These are phyloP conservation scores for Trichomonascaceae sp. DNA, from an alignment of 1,139 yeast genomes.

Conservation along the genomic window DNA sequence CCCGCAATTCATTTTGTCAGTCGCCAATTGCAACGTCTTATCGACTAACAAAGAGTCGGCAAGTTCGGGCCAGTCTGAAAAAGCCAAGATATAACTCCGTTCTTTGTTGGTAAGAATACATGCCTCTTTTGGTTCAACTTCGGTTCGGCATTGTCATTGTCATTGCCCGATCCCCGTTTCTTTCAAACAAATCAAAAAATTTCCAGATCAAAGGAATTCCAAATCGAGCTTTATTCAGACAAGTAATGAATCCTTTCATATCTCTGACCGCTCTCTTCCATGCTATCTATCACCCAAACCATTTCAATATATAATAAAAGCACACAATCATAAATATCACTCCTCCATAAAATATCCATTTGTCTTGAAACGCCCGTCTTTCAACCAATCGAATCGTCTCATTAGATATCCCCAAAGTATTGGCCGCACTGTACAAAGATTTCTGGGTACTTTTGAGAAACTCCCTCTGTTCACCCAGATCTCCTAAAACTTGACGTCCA, in stretches of 20 bases:
- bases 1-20: not conserved
- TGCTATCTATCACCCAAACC: constrained; percentile 42
- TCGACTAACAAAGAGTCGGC: not conserved
- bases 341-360: constrained; percentile 79
- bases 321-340: constrained; percentile 55
- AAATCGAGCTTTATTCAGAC: not conserved
- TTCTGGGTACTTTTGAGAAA: constrained; percentile 58
- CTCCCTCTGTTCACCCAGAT: constrained; percentile 78
- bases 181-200: too few relatives aligned
- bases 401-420: constrained; percentile 80
- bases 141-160: too few relatives aligned
- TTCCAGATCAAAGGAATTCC: not conserved
- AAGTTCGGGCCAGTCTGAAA: not conserved
- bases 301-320: constrained; percentile 64
- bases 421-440: constrained; percentile 60
- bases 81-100: not conserved
- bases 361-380: constrained; percentile 82
- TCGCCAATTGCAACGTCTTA: not conserved
- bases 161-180: too few relatives aligned
- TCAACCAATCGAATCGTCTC: constrained; percentile 80
- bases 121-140: not conserved
- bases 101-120: not conserved
- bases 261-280: not conserved
- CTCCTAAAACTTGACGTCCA: constrained; percentile 83
- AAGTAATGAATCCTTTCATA: not conserved